Conservation (phyloP, 306 rosid species). For the Cucurbita argyrosperma region DNA sequence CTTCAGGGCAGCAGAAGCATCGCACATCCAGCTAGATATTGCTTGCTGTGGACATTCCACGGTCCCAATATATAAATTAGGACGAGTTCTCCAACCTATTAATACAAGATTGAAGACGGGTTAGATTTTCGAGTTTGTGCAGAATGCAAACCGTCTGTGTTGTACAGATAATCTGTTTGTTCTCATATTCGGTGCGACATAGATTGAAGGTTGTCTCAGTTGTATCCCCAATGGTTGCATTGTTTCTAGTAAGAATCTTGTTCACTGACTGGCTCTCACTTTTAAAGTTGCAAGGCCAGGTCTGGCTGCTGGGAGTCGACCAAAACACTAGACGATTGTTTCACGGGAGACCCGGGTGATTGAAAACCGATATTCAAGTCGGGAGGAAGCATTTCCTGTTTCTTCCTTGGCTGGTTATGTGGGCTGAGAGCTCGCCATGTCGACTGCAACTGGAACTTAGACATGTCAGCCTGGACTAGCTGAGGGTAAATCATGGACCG, state of each 20-base stretch:
- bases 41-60: background rate
- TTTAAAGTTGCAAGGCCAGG: conserved; percentile 81
- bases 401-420: conserved; percentile 52
- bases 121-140: background rate
- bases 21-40: background rate
- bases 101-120: background rate
- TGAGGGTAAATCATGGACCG: conserved; percentile 65
- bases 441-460: conserved; percentile 68
- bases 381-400: conserved; percentile 79
- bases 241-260: background rate
- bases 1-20: background rate
- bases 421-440: conserved; percentile 60
- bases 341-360: conserved; percentile 80
- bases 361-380: conserved; percentile 95
- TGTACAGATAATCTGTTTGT: background rate
- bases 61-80: background rate
- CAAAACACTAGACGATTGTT: conserved; percentile 66
- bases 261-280: background rate
- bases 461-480: conserved; percentile 49
- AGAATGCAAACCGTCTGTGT: background rate
- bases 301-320: conserved; percentile 98
- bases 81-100: background rate
- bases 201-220: background rate
- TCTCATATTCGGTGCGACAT: background rate
- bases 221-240: background rate